These are phyloP conservation scores for Aspergillus conjunctus DNA, from an alignment of 495 filamentous ascomycete genomes.

Conservation along the genomic window DNA sequence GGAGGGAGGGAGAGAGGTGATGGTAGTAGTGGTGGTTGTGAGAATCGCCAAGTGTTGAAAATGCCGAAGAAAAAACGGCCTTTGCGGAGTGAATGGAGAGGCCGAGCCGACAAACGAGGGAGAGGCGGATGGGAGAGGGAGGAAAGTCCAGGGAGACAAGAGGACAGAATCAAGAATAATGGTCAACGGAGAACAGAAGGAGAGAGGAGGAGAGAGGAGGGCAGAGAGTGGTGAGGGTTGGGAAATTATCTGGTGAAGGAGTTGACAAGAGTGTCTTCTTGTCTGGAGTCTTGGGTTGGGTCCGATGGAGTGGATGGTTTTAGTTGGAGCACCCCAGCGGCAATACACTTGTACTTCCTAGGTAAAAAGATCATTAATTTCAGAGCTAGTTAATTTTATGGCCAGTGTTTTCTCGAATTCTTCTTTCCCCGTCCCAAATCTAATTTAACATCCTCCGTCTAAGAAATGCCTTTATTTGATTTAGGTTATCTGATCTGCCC, in stretches of 20 bases:
- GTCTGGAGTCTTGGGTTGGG: neutral
- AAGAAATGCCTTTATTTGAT: neutral
- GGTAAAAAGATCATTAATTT: neutral
- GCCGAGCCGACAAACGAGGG: conserved; percentile 18
- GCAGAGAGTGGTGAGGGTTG: conserved; percentile 6
- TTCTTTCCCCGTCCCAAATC: neutral
- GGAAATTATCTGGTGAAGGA: conserved; percentile 9
- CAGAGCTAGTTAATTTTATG: neutral
- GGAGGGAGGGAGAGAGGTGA: conserved; percentile 13
- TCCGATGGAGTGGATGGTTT: conserved; percentile 7
- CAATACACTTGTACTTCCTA: neutral
- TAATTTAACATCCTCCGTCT: too few species aligned
- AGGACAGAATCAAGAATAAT: neutral
- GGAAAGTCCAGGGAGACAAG: conserved; percentile 9
- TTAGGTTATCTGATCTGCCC: conserved; percentile 4
- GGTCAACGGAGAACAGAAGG: neutral
- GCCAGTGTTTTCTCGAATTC: neutral
- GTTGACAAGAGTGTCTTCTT: conserved; percentile 3
- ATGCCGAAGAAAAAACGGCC: conserved; percentile 27
- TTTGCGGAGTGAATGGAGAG: conserved; percentile 24
- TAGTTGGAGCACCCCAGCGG: conserved; percentile 1
- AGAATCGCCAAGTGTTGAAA: conserved; percentile 13
- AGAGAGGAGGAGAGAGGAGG: conserved; percentile 8
- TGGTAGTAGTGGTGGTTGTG: conserved; percentile 12
- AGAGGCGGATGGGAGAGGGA: conserved; percentile 11